Evolutionary conservation across 2,329 filamentous ascomycete genomes (phyloP).

Genomic region (Scedosporium dehoogii): DNA sequence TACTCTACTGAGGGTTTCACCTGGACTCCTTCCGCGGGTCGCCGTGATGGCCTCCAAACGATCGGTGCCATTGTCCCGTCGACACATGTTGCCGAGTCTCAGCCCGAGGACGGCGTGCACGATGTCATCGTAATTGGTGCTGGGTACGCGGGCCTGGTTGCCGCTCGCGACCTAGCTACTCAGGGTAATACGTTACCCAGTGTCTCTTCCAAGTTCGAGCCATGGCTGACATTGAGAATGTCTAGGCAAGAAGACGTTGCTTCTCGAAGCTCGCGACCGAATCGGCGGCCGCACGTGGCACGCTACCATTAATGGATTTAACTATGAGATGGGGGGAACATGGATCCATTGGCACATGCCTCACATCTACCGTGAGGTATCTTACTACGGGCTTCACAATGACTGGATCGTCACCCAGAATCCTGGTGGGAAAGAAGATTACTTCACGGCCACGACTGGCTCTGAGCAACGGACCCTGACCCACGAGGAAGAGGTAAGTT

Average conservation of each 20-base stretch:
- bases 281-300: conserved; percentile 31
- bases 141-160: conserved; percentile 21
- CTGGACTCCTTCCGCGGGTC: neutral
- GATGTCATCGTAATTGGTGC: conserved; percentile 14
- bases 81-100: neutral
- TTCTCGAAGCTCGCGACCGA: conserved; percentile 20
- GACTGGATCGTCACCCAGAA: conserved; percentile 10
- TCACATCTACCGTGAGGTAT: conserved; percentile 30
- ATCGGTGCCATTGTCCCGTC: conserved; percentile 1
- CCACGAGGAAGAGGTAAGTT: neutral
- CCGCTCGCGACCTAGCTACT: conserved; percentile 17
- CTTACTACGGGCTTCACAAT: conserved; percentile 27
- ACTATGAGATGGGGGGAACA: conserved; percentile 32
- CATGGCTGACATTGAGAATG: no score
- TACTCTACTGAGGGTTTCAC: conserved; percentile 1
- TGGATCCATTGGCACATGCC: conserved; percentile 29
- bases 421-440: neutral
- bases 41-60: neutral
- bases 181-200: no score
- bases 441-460: neutral
- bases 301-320: conserved; percentile 22
- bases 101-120: conserved; percentile 1
- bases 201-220: no score
- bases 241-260: no score
- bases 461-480: neutral